phyloP scores from a whole-genome alignment of 208 protist genomes.

The Trypanosoma lewisi region DNA sequence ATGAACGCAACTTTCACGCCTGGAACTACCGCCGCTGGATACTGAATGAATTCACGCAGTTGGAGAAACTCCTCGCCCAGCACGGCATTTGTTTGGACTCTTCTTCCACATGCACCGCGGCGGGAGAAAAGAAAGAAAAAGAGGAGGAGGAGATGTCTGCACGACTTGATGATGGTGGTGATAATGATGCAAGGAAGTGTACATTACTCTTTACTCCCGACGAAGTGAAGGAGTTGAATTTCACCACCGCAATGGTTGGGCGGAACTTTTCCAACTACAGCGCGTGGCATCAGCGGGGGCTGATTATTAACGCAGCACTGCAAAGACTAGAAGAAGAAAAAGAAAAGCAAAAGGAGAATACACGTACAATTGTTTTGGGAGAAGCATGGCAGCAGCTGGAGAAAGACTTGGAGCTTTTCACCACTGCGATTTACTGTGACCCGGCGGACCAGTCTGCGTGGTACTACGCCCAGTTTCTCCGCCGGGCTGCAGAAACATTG shows the following conservation, averaged over 20 bases:
- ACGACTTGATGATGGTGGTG: background rate
- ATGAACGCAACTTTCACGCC: conserved; percentile 91
- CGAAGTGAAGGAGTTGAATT: conserved; percentile 70
- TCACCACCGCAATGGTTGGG: conserved; percentile 84
- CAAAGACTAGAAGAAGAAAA: conserved; percentile 11
- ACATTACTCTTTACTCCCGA: conserved; percentile 31
- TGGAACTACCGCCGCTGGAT: conserved; percentile 87
- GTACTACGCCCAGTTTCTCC: conserved; percentile 76
- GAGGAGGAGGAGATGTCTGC: background rate
- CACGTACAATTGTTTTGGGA: background rate
- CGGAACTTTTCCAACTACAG: conserved; percentile 98
- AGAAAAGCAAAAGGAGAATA: background rate
- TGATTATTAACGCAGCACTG: conserved; percentile 45
- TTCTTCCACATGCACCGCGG: background rate
- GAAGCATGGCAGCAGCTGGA: conserved; percentile 30
- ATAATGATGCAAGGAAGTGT: background rate
- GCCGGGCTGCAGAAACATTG: background rate
- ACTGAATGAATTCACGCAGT: conserved; percentile 22
- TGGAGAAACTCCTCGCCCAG: conserved; percentile 19
- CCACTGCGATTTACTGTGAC: conserved; percentile 84
- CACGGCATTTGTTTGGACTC: conserved; percentile 17
- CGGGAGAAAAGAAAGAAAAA: background rate
- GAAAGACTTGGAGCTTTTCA: conserved; percentile 57
- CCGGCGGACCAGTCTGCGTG: conserved; percentile 86
- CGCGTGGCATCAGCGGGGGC: conserved; percentile 94